These are phyloP conservation scores for Phialophora expanda DNA, from an alignment of 2,329 filamentous ascomycete species.

Conservation along the genomic window DNA sequence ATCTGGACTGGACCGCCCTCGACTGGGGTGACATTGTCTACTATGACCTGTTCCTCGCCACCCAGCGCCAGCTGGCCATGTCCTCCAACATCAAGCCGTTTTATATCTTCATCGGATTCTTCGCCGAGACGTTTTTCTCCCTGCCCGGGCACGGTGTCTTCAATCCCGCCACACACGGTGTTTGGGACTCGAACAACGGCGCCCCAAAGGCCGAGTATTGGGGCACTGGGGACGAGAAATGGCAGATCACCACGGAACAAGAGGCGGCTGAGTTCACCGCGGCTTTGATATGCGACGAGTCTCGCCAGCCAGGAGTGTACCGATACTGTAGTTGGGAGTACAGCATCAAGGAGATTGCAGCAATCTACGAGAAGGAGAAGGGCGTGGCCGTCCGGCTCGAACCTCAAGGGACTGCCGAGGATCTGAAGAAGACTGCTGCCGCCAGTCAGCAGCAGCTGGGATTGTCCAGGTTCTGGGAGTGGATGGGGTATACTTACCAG, in stretches of 20 bases:
- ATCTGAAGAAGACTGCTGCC: neutral
- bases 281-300: constrained; percentile 1
- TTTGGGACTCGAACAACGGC: neutral
- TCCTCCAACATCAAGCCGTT: constrained; percentile 12
- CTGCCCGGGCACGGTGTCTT: constrained; percentile 9
- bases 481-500: constrained; percentile 20
- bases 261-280: constrained; percentile 15
- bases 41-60: constrained; percentile 13
- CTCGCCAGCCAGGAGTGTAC: neutral
- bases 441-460: constrained; percentile 14
- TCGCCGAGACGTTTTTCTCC: constrained; percentile 15
- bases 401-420: neutral
- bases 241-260: constrained; percentile 19
- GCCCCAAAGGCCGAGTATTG: constrained; percentile 5
- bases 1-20: constrained; percentile 13
- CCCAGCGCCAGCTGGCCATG: constrained; percentile 14
- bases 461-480: constrained; percentile 10
- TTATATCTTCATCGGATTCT: constrained; percentile 12
- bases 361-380: constrained; percentile 11
- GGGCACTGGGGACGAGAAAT: constrained; percentile 16
- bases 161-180: constrained; percentile 13
- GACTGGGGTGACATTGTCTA: constrained; percentile 9
- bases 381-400: neutral
- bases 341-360: constrained; percentile 12
- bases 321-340: constrained; percentile 18